These are phyloP conservation scores for Urochloa ruziziensis DNA, from an alignment of 176 grass and related monocot genomes.

Conservation along the genomic window DNA sequence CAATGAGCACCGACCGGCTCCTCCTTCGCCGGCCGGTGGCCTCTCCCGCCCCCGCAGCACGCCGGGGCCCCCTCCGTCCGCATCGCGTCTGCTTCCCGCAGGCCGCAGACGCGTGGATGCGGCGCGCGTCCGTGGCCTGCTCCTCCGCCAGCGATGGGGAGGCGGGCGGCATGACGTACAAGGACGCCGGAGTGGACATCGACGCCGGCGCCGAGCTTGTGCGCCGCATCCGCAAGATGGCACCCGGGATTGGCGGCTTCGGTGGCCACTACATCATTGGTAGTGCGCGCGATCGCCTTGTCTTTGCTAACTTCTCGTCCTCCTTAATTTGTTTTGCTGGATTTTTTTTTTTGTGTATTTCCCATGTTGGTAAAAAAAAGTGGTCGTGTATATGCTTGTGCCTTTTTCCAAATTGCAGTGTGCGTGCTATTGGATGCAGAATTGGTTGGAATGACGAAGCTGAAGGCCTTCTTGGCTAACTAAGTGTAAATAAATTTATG, in stretches of 20 bases:
- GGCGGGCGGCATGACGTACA: no score
- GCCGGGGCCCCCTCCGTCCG: background rate
- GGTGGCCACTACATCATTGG: slow-evolving; percentile 70
- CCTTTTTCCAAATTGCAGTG: background rate
- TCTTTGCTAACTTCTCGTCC: background rate
- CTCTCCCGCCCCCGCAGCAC: background rate
- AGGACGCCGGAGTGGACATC: no score
- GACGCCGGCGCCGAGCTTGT: no score
- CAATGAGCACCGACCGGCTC: slow-evolving; percentile 41
- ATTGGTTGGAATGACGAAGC: background rate
- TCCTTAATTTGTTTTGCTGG: background rate
- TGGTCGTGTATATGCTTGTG: no score
- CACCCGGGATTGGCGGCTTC: no score
- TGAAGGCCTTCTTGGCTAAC: background rate
- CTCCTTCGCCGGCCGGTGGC: slow-evolving; percentile 26
- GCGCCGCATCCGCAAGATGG: no score
- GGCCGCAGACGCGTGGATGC: background rate
- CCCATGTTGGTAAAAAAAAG: no score
- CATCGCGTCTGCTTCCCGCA: background rate
- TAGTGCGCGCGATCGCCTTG: background rate
- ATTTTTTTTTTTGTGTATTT: background rate
- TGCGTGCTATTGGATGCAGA: background rate
- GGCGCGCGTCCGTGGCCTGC: slow-evolving; percentile 32
- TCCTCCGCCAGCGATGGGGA: background rate
- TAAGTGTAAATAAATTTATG: background rate